Conservation (phyloP, 1,284 basidiomycete species). For the Ustilago esculenta region DNA sequence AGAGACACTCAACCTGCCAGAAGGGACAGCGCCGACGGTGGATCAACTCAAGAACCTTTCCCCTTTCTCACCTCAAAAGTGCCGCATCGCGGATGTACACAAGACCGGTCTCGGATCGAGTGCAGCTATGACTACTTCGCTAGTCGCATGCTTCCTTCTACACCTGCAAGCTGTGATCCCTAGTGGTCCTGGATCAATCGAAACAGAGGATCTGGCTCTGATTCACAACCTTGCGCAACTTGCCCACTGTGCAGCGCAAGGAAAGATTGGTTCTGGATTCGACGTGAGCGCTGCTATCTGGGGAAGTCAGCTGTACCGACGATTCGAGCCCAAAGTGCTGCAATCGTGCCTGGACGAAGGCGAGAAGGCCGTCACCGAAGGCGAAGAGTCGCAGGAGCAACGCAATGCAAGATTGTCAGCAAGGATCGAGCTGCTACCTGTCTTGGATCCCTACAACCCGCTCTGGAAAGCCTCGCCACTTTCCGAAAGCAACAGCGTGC, state of each 20-base stretch:
- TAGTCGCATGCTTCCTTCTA: slow-evolving; percentile 84
- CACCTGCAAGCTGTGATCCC: slow-evolving; percentile 74
- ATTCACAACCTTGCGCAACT: slow-evolving; percentile 96
- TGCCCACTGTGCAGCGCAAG: slow-evolving; percentile 94
- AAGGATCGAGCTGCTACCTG: slow-evolving; percentile 33
- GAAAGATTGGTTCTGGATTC: slow-evolving; percentile 97
- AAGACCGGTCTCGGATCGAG: slow-evolving; percentile 98
- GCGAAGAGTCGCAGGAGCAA: slow-evolving; percentile 32
- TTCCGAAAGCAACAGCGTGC: slow-evolving; percentile 3
- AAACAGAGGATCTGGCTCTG: slow-evolving; percentile 50
- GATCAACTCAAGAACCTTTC: slow-evolving; percentile 72
- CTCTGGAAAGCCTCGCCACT: slow-evolving; percentile 58
- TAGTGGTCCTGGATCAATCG: slow-evolving; percentile 21
- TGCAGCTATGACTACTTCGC: slow-evolving; percentile 93
- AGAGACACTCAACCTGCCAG: slow-evolving; percentile 70
- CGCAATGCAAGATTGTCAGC: slow-evolving; percentile 9
- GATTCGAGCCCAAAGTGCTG: slow-evolving; percentile 77
- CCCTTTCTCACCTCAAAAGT: slow-evolving; percentile 73
- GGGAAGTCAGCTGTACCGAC: slow-evolving; percentile 90
- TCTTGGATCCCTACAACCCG: slow-evolving; percentile 55
- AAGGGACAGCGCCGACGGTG: slow-evolving; percentile 49
- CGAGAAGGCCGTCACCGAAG: slow-evolving; percentile 45
- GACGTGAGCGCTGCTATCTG: slow-evolving; percentile 94
- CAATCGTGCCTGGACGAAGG: slow-evolving; percentile 48
- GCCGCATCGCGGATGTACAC: slow-evolving; percentile 78